A percentile compares a stretch with the other conserved stretches of the same genome.
These are phyloP conservation scores for Stevia rebaudiana DNA, from an alignment of 140 eudicot species.

Conservation along the genomic window DNA sequence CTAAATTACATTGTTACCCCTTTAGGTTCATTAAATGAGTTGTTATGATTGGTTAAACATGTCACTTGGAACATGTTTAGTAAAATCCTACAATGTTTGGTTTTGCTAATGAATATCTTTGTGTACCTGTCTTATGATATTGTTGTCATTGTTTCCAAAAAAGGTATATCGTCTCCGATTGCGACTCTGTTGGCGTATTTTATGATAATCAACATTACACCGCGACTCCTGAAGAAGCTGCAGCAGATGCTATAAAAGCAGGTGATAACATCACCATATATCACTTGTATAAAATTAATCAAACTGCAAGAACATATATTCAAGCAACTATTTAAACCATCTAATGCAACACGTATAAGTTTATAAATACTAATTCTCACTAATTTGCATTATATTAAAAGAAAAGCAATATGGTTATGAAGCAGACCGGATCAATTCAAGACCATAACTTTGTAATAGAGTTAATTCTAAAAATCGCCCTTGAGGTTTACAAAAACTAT, in stretches of 20 bases:
- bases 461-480: too few species aligned
- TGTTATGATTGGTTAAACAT: neutral
- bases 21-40: too few species aligned
- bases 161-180: slow-evolving; percentile 78
- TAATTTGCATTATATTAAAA: neutral
- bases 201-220: slow-evolving; percentile 68
- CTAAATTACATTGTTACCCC: too few species aligned
- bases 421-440: neutral
- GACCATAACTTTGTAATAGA: neutral
- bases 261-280: slow-evolving; percentile 26
- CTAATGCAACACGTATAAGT: too few species aligned
- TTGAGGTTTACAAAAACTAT: too few species aligned
- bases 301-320: neutral
- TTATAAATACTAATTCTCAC: neutral
- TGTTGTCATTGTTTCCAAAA: neutral
- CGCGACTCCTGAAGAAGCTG: slow-evolving; percentile 82
- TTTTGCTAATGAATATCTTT: neutral
- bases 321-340: neutral
- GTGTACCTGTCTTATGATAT: neutral
- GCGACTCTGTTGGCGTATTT: slow-evolving; percentile 80
- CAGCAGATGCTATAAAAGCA: slow-evolving; percentile 83
- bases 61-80: too few species aligned
- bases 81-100: neutral
- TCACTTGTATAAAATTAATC: neutral
- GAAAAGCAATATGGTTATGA: neutral